phyloP scores from a whole-genome alignment of 345 rosid genomes.

The Cochlearia excelsa region DNA sequence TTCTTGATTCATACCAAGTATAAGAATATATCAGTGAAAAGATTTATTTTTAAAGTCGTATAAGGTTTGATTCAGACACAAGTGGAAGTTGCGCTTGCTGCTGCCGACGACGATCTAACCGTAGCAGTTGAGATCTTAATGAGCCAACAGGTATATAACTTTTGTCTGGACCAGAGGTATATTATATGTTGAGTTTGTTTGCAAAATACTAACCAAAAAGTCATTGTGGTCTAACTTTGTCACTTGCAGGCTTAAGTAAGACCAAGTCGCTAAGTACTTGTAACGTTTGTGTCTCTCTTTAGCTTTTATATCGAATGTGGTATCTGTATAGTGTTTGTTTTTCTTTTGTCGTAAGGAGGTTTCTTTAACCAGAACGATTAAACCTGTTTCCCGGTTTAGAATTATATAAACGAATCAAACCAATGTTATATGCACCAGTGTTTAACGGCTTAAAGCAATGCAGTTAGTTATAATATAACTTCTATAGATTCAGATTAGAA shows the following conservation, averaged over 20 bases:
- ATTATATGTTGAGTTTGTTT: not conserved
- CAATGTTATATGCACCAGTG: not conserved
- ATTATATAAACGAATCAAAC: conserved; percentile 14
- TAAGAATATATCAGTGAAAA: conserved; percentile 1
- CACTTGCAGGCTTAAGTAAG: conserved; percentile 23
- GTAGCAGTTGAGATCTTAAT: conserved; percentile 92
- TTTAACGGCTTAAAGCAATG: too few species aligned
- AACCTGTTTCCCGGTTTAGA: conserved; percentile 22
- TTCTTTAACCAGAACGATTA: conserved; percentile 17
- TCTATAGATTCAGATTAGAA: too few species aligned
- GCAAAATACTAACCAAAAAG: not conserved
- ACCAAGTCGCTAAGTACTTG: conserved; percentile 13
- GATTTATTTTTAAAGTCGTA: not conserved
- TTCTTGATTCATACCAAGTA: conserved; percentile 11
- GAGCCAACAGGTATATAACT: conserved; percentile 71
- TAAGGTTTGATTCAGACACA: conserved; percentile 61
- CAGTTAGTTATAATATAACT: too few species aligned
- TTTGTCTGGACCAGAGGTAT: conserved; percentile 3
- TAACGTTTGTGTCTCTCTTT: conserved; percentile 17
- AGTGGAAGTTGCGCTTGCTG: conserved; percentile 93
- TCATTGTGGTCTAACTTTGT: conserved; percentile 13
- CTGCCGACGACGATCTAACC: conserved; percentile 84
- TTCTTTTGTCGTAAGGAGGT: not conserved
- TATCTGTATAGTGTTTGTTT: conserved; percentile 29
- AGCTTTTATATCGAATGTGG: conserved; percentile 23